Evolutionary conservation across 2,329 filamentous ascomycete species (phyloP), one percentile per base, ranked within the genome.

Genomic region (Verticillium tricorpus): DNA sequence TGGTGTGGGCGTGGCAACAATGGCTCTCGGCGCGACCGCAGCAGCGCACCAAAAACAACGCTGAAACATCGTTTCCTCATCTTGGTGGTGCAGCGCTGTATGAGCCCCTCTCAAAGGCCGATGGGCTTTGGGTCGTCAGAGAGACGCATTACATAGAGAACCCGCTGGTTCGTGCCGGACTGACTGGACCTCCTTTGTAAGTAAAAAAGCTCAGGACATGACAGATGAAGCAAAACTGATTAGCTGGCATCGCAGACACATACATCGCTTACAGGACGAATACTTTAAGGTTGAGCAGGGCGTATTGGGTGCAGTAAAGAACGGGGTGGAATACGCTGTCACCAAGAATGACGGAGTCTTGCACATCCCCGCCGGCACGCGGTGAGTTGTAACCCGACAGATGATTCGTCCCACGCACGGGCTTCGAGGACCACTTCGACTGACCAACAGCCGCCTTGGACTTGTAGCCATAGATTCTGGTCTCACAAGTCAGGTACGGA

Each of bases 401-500:
- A 45, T n/a, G 2, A 45, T 5, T 5, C 3, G n/a, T 45, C 11
- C 15, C 39, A 19, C 39, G 19, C 19, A n/a, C 39, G 17, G 22
- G 39, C 39, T 45, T 45, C 39, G 39, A 45, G 39, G 8, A n/a
- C 3, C 39, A n/a, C 17, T n/a, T 45, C 8, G 15, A 45, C 39
- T 45, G 4, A 45, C 39, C 15, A 45, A 22, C 5, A 19, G 39
- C 39, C 5, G 17, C 19, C 9, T 45, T 45, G 39, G 39, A 17
- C 40, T 39, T 32, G n/a, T 34, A 67, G 65, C 9, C 66, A 67
- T 56, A 55, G 59, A 14, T 67, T 67, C 59, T 67, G 66, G 65
- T 62, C 61, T 17, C 62, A 66, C 34, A n/a, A 37, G 15, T 63
- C 62, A 7, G 28, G 56, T 31, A 62, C 52, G 5, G 66, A 67